These are phyloP conservation scores for Fragaria iinumae DNA, from an alignment of 306 rosid genomes.

Conservation along the genomic window DNA sequence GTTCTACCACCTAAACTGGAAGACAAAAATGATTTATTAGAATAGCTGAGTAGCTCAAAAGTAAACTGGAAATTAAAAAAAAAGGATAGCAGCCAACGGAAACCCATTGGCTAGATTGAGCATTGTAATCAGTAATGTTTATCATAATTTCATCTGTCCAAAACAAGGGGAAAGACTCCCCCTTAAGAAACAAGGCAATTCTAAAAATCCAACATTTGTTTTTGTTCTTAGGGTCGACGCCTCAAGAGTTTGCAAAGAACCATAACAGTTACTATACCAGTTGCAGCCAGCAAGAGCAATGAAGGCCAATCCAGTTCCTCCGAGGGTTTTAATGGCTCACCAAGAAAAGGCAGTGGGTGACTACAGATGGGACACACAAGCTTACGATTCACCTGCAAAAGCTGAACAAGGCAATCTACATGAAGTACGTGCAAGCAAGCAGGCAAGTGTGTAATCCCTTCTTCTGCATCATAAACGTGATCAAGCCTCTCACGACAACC, in stretches of 20 bases:
- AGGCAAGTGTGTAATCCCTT: not conserved
- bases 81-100: too few relatives aligned
- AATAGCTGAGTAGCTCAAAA: too few relatives aligned
- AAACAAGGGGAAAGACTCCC: not conserved
- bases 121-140: not conserved
- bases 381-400: not conserved
- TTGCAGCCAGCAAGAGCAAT: too few relatives aligned
- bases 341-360: not conserved
- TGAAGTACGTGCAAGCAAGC: not conserved
- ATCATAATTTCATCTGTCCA: not conserved
- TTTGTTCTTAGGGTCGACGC: not conserved
- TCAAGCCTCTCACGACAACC: too few relatives aligned
- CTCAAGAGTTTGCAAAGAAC: not conserved
- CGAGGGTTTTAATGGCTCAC: not conserved
- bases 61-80: too few relatives aligned
- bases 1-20: too few relatives aligned
- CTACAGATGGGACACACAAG: not conserved
- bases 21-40: too few relatives aligned
- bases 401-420: not conserved
- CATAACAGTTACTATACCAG: not conserved
- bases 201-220: not conserved
- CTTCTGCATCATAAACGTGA: not conserved
- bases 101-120: not conserved
- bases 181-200: not conserved
- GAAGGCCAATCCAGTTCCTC: not conserved